These are phyloP conservation scores for Malassezia sympodialis DNA, from an alignment of 1,284 basidiomycete species.

Conservation along the genomic window DNA sequence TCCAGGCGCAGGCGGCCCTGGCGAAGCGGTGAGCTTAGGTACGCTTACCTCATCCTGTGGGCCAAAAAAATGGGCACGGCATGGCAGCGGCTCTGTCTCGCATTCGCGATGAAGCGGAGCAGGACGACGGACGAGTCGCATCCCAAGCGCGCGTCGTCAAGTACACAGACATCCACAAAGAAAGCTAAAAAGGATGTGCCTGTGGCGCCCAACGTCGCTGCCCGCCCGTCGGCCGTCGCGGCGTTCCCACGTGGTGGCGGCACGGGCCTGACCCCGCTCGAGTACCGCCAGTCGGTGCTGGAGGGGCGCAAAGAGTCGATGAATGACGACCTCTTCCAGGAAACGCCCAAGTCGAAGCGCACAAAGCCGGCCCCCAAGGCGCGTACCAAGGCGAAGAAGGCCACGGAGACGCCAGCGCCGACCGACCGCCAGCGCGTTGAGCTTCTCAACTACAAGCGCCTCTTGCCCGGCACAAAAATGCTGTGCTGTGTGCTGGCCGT, in stretches of 20 bases:
- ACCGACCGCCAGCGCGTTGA: slow-evolving; percentile 60
- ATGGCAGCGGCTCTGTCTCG: not conserved
- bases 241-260: slow-evolving; percentile 87
- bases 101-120: slow-evolving; percentile 4
- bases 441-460: slow-evolving; percentile 88
- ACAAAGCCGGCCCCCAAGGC: slow-evolving; percentile 6
- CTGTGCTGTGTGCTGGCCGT: slow-evolving; percentile 76
- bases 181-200: not conserved
- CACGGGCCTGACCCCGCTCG: slow-evolving; percentile 68
- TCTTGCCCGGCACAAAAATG: slow-evolving; percentile 72
- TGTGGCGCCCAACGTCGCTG: slow-evolving; percentile 19
- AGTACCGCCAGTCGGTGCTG: slow-evolving; percentile 72
- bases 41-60: not conserved
- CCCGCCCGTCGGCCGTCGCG: slow-evolving; percentile 56
- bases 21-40: not conserved
- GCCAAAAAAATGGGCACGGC: not conserved
- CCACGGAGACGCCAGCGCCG: slow-evolving; percentile 26
- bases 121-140: not conserved
- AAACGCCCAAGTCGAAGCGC: slow-evolving; percentile 18
- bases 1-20: not conserved
- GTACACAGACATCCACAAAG: not conserved
- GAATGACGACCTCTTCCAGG: slow-evolving; percentile 59
- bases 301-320: slow-evolving; percentile 72
- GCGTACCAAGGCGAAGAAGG: slow-evolving; percentile 21
- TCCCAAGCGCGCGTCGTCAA: not conserved